These are phyloP conservation scores for Tolypocladium paradoxum DNA, from an alignment of 2,329 filamentous ascomycete genomes.

Conservation along the genomic window DNA sequence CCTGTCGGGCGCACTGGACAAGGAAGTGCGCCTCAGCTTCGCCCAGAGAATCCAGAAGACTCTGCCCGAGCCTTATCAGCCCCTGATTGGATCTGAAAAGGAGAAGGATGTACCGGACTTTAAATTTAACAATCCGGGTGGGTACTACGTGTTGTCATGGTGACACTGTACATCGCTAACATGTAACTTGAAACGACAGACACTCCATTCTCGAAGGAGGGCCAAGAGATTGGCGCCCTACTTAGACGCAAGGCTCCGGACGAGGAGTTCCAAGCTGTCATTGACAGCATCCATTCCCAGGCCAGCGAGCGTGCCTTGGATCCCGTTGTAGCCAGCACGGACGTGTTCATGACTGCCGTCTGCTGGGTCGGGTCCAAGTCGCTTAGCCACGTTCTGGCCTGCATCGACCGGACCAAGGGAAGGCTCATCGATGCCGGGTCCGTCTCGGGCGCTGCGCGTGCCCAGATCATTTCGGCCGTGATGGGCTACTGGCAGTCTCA, in stretches of 20 bases:
- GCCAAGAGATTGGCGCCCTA: slow-evolving; percentile 67
- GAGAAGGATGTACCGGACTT: slow-evolving; percentile 95
- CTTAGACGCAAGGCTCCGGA: slow-evolving; percentile 77
- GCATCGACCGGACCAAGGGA: slow-evolving; percentile 89
- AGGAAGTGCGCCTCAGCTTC: slow-evolving; percentile 94
- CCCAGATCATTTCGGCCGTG: slow-evolving; percentile 83
- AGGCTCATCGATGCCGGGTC: slow-evolving; percentile 71
- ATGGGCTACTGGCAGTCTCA: slow-evolving; percentile 91
- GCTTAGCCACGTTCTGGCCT: slow-evolving; percentile 87
- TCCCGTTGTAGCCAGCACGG: slow-evolving; percentile 74
- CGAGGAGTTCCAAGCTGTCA: slow-evolving; percentile 72
- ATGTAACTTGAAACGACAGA: slow-evolving; percentile 29
- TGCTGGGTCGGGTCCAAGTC: slow-evolving; percentile 93
- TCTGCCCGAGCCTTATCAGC: slow-evolving; percentile 71
- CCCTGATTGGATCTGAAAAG: slow-evolving; percentile 72
- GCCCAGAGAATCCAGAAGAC: slow-evolving; percentile 93
- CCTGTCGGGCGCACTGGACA: slow-evolving; percentile 81
- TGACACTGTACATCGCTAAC: not conserved
- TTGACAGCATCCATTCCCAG: slow-evolving; percentile 71
- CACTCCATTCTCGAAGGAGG: slow-evolving; percentile 73
- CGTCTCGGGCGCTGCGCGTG: slow-evolving; percentile 62
- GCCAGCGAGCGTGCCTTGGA: slow-evolving; percentile 64
- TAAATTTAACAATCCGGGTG: slow-evolving; percentile 72
- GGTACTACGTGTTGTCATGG: slow-evolving; percentile 18
- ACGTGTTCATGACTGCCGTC: slow-evolving; percentile 87